These are phyloP conservation scores for Geotrichum candidum DNA, from an alignment of 1,139 yeast species.

Conservation along the genomic window DNA sequence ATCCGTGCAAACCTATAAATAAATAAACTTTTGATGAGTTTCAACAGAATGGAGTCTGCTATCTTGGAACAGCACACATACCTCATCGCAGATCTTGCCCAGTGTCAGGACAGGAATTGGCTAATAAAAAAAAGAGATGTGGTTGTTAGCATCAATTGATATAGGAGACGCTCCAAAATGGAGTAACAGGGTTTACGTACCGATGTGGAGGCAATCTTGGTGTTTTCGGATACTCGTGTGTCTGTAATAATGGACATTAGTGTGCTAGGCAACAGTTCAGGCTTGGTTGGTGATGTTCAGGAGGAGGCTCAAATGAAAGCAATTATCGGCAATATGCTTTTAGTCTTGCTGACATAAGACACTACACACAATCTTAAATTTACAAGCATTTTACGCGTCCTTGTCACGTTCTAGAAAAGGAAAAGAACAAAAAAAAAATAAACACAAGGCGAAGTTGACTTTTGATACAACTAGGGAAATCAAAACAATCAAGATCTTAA, in stretches of 20 bases:
- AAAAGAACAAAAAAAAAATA: neutral
- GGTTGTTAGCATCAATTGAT: neutral
- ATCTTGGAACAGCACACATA: neutral
- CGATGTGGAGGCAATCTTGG: conserved; percentile 6
- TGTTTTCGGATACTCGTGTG: conserved; percentile 10
- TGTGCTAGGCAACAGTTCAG: neutral
- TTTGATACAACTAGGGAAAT: neutral
- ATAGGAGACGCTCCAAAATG: neutral
- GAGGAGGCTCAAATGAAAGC: neutral
- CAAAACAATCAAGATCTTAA: neutral
- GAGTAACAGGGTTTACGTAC: neutral
- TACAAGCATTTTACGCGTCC: neutral
- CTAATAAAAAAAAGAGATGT: neutral
- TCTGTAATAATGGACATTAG: conserved; percentile 11
- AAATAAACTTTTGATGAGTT: neutral
- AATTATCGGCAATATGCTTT: neutral
- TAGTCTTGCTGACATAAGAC: neutral
- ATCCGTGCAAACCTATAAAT: conserved; percentile 4
- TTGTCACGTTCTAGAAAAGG: neutral
- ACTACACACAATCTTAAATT: neutral
- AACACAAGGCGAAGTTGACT: no score
- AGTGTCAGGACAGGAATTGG: conserved; percentile 8
- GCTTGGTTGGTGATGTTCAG: neutral
- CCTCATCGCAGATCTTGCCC: conserved; percentile 10
- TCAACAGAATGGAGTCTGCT: neutral